Base-by-base conservation (phyloP, 2,329 filamentous ascomycete species). In the Lachnellula suecica region DNA sequence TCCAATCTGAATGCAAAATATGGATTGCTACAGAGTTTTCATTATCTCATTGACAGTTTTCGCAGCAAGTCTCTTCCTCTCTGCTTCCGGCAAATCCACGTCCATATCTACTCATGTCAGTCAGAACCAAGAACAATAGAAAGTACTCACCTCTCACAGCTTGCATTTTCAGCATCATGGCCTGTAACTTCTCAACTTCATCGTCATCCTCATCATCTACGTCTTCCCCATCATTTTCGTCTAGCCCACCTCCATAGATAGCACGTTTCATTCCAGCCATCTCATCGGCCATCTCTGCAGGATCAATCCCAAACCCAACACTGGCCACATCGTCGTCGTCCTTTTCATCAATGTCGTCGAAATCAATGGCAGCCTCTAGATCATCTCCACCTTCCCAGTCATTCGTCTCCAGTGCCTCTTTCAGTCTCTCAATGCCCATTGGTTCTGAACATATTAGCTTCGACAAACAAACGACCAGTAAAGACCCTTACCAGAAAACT, bases 41-140 rank as follows among this genome's bases (percentile, higher is more conserved):
- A 88, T 86, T 27, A 87, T 79, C 61, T 87, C 83, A 11, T 73
- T 75, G 2, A 87, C 82, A 0, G 83, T 83, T 60, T 78, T 78
- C 20, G 79, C 79, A 2, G 84, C 84, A 70, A 85, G 74, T 55
- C 74, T 76, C 66, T 76, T 81, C 59, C 82, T 75, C 69, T 87
- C 81, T 23, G 80, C 79, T 63, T 83, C 79, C 1, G 81, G 74
- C 66, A 88, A 64, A 8, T 79, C 81, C 11, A 79, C 77, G 25
- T 77, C 82, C 57, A 82, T 76, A 49, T 87, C 83, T 63, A 76
- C 71, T 34, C 11, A 24, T n/a, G 37, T 65, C 35, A 65, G 58
- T 42, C 25, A 5, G 2, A 8, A 11, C 20, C 10, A 15, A 35
- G 38, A 19, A n/a, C 8, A 11, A 8, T 4, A 3, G 29, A 15